Evolutionary conservation across 2,329 filamentous ascomycete genomes (phyloP).

Genomic region (Ophiostoma populinum): DNA sequence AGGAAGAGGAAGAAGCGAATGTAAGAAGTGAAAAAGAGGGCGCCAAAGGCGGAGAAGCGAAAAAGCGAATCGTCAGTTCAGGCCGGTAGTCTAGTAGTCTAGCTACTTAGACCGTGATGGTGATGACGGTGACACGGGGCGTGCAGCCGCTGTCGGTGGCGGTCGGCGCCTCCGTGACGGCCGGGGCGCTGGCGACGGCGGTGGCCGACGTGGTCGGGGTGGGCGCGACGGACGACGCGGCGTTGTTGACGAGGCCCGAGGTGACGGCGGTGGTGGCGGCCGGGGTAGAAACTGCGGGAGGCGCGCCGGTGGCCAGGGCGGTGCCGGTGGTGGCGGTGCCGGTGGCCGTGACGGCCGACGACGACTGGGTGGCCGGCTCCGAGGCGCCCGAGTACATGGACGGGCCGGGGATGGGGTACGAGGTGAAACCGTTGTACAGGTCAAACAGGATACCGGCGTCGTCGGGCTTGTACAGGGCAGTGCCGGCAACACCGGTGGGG

Average conservation of each 20-base stretch:
- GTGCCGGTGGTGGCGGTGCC: slow-evolving; percentile 1
- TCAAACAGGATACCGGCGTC: slow-evolving; percentile 11
- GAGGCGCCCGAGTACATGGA: slow-evolving; percentile 14
- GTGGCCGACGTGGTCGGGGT: too few relatives aligned
- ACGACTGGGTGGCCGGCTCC: slow-evolving; percentile 1
- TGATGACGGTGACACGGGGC: not conserved
- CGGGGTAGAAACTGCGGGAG: not conserved
- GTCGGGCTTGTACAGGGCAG: slow-evolving; percentile 8
- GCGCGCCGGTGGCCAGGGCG: not conserved
- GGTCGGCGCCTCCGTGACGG: not conserved
- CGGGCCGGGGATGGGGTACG: slow-evolving; percentile 11
- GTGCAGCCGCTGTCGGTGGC: not conserved
- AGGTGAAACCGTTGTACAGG: slow-evolving; percentile 8
- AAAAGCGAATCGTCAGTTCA: not conserved
- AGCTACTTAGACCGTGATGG: slow-evolving; percentile 1
- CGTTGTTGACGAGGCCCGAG: not conserved
- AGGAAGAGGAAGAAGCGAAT: too few relatives aligned
- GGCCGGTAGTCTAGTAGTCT: too few relatives aligned
- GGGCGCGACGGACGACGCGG: not conserved
- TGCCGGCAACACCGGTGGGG: slow-evolving; percentile 8
- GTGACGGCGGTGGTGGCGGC: not conserved
- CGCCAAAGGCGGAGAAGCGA: not conserved
- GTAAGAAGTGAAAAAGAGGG: not conserved
- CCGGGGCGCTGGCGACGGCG: not conserved
- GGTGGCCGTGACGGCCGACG: not conserved